A percentile compares a stretch with the other conserved stretches of the same genome.
phyloP scores from a whole-genome alignment of 108 stramenopile species.

The Skeletonema tropicum region DNA sequence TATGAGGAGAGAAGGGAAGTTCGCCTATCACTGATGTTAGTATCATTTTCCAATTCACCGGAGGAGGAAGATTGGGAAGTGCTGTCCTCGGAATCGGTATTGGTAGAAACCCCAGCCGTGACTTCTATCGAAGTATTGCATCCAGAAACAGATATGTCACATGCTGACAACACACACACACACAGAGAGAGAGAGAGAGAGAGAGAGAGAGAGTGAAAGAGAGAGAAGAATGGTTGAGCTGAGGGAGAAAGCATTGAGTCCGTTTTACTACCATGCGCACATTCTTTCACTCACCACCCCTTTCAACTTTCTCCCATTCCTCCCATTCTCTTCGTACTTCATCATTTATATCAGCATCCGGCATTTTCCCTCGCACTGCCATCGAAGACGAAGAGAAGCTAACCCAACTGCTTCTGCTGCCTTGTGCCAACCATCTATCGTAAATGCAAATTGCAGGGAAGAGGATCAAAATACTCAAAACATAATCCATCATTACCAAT shows the following conservation, averaged over 20 bases:
- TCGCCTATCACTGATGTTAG: neutral
- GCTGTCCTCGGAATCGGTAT: neutral
- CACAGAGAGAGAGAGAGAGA: neutral
- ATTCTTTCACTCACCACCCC: slow-evolving; percentile 1
- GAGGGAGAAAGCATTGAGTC: neutral
- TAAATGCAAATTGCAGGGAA: slow-evolving; percentile 69
- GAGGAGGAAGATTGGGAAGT: neutral
- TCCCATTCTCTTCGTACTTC: slow-evolving; percentile 13
- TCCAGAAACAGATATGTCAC: neutral
- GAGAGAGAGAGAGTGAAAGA: too few relatives aligned
- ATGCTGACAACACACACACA: neutral
- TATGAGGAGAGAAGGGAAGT: neutral
- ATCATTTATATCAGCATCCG: slow-evolving; percentile 9
- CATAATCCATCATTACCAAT: slow-evolving; percentile 59
- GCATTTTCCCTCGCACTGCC: neutral
- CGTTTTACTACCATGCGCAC: neutral
- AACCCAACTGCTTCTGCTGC: slow-evolving; percentile 5
- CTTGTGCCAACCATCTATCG: slow-evolving; percentile 23
- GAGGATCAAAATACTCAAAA: too few relatives aligned
- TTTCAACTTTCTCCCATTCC: slow-evolving; percentile 6
- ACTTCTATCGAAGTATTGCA: neutral
- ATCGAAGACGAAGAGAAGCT: slow-evolving; percentile 6
- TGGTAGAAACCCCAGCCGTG: neutral
- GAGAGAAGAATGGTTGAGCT: neutral
- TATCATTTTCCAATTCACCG: neutral